These are phyloP conservation scores for Venturia carpophila DNA, from an alignment of 2,329 filamentous ascomycete genomes.

Conservation along the genomic window DNA sequence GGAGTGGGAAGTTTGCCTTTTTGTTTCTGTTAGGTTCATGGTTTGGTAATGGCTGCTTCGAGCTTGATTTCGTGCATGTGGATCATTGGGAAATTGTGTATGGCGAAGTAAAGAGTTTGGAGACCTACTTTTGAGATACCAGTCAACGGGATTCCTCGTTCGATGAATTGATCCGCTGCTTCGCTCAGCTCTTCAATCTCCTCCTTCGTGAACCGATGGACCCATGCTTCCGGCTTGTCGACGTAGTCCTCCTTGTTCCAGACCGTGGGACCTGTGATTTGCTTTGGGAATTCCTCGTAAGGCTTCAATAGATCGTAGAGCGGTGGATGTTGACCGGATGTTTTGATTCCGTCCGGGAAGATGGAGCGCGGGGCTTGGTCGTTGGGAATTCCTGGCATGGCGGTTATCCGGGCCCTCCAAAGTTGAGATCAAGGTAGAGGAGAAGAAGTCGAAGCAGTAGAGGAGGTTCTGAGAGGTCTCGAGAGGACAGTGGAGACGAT, in stretches of 20 bases:
- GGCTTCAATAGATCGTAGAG: conserved; percentile 56
- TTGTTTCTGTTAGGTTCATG: background rate
- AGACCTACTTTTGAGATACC: conserved; percentile 54
- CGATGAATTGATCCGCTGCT: conserved; percentile 62
- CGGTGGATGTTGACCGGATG: conserved; percentile 65
- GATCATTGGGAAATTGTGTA: background rate
- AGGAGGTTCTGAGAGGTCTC: no score
- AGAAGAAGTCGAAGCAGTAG: background rate
- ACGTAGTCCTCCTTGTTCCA: conserved; percentile 59
- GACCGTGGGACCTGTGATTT: conserved; percentile 63
- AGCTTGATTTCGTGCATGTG: background rate
- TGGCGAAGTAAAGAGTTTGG: conserved; percentile 21
- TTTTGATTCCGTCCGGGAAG: conserved; percentile 26
- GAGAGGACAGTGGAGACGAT: no score
- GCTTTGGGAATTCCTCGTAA: conserved; percentile 61
- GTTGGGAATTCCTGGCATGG: conserved; percentile 15
- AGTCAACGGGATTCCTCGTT: conserved; percentile 57
- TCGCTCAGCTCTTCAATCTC: conserved; percentile 61
- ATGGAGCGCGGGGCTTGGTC: conserved; percentile 11
- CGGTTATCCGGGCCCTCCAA: no score
- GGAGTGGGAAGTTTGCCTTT: conserved; percentile 53
- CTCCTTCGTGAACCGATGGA: conserved; percentile 57
- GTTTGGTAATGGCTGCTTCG: background rate
- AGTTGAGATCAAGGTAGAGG: background rate
- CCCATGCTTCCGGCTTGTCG: conserved; percentile 60